These are phyloP conservation scores for Saccharum hybrid DNA, from an alignment of 202 grass and related monocot genomes.

Conservation along the genomic window DNA sequence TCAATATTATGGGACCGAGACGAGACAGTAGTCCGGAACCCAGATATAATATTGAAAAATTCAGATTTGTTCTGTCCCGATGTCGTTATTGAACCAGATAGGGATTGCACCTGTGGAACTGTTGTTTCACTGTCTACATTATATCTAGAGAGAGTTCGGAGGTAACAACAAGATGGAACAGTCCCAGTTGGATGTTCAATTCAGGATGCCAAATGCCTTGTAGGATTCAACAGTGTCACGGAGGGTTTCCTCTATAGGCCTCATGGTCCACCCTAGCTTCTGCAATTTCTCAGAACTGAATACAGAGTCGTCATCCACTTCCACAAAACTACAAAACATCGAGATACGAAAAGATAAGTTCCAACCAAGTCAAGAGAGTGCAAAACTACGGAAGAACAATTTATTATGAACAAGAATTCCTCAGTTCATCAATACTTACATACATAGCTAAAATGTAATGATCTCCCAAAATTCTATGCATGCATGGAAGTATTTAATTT, in stretches of 20 bases:
- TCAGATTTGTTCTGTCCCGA: too few species aligned
- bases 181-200: neutral
- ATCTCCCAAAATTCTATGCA: neutral
- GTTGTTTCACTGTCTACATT: neutral
- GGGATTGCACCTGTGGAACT: too few species aligned
- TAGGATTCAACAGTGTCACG: neutral
- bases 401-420: too few species aligned
- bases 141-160: too few species aligned
- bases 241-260: neutral
- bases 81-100: too few species aligned
- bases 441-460: neutral
- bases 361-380: neutral
- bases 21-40: neutral
- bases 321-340: slow-evolving; percentile 57
- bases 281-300: slow-evolving; percentile 10
- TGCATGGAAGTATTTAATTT: slow-evolving; percentile 3
- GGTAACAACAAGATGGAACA: neutral
- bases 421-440: neutral
- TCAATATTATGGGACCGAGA: too few species aligned
- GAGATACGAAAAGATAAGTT: slow-evolving; percentile 17
- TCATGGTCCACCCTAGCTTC: neutral
- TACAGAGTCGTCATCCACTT: slow-evolving; percentile 31
- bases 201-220: neutral
- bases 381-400: too few species aligned
- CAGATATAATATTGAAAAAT: neutral